phyloP scores from a whole-genome alignment of 345 rosid genomes.

The Draba incana region DNA sequence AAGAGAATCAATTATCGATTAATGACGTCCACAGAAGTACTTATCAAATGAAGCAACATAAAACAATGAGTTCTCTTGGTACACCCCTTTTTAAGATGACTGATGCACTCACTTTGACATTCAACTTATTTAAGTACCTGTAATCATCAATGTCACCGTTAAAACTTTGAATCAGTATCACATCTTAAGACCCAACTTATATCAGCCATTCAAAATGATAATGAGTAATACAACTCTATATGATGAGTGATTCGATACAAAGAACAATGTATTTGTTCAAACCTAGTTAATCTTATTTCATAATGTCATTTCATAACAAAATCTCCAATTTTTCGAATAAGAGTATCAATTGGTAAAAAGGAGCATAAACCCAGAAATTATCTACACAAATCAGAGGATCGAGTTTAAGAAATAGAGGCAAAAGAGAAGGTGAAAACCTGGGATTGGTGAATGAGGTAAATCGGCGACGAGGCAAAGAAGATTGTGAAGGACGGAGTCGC shows the following conservation, averaged over 20 bases:
- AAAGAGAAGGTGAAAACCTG: constrained; percentile 54
- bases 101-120: constrained; percentile 45
- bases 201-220: too few relatives aligned
- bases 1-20: too few relatives aligned
- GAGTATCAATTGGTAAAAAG: background rate
- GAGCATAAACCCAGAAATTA: background rate
- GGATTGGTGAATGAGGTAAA: constrained; percentile 61
- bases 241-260: background rate
- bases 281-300: too few relatives aligned
- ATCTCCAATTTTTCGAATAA: background rate
- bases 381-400: background rate
- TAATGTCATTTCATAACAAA: too few relatives aligned
- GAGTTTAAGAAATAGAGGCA: background rate
- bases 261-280: background rate
- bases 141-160: constrained; percentile 25
- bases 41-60: too few relatives aligned
- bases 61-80: constrained; percentile 41
- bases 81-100: constrained; percentile 36
- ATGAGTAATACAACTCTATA: too few relatives aligned
- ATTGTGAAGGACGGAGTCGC: constrained; percentile 67
- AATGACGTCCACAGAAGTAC: too few relatives aligned
- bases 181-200: constrained; percentile 13
- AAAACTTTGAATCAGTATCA: constrained; percentile 16
- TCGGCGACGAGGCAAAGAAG: constrained; percentile 66
- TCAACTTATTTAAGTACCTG: constrained; percentile 97